Conservation (phyloP, 108 stramenopile genomes). For the Fragilariopsis cylindrus region DNA sequence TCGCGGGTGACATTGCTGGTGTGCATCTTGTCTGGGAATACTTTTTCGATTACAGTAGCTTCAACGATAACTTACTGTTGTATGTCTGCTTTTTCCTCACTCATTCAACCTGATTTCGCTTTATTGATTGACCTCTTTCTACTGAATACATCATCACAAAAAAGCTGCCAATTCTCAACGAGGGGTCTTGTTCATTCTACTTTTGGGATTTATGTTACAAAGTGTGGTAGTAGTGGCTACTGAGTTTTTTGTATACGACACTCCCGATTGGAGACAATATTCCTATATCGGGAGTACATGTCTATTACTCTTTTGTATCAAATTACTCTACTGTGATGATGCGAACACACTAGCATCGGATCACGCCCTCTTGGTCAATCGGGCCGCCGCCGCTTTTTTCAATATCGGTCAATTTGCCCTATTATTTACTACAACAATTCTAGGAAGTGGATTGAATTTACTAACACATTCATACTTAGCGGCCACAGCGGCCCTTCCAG, state of each 20-base stretch:
- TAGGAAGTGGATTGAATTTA: conserved; percentile 78
- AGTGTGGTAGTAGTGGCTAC: conserved; percentile 72
- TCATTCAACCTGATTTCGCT: not conserved
- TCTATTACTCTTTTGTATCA: conserved; percentile 81
- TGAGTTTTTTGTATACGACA: conserved; percentile 80
- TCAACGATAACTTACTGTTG: not conserved
- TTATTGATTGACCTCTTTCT: conserved; percentile 8
- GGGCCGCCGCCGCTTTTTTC: conserved; percentile 73
- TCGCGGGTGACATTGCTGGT: not conserved
- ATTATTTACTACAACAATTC: conserved; percentile 71
- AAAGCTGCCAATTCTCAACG: conserved; percentile 79
- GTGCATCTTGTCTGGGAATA: not conserved
- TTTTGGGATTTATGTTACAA: conserved; percentile 81
- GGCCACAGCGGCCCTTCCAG: conserved; percentile 74
- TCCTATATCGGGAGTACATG: conserved; percentile 67
- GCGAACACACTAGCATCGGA: conserved; percentile 59
- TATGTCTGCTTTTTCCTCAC: conserved; percentile 1
- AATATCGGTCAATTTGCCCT: conserved; percentile 72
- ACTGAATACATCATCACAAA: not conserved
- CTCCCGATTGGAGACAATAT: conserved; percentile 60
- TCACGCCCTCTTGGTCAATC: conserved; percentile 79
- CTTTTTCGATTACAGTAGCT: not conserved
- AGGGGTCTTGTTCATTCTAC: conserved; percentile 76
- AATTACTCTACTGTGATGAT: conserved; percentile 77
- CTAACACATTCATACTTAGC: conserved; percentile 82